Evolutionary conservation across 2,329 filamentous ascomycete genomes (phyloP), one percentile per base, ranked within the genome.

Genomic region (Diaporthe ilicicola): DNA sequence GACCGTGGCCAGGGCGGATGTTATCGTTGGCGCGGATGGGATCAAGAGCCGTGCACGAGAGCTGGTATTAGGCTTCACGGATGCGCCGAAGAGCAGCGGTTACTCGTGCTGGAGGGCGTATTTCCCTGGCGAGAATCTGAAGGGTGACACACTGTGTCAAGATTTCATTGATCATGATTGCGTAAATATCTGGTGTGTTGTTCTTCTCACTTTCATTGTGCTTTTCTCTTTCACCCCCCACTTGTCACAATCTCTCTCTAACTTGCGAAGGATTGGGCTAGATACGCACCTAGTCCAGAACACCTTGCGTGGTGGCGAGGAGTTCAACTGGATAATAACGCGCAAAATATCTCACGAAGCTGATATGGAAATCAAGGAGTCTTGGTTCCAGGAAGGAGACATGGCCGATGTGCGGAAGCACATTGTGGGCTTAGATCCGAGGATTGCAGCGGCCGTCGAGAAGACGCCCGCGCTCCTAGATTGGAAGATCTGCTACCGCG

Each of bases 401-500:
- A 82, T 84, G 76, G 78, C 82, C 22, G 81, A 83, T 37, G 83
- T 86, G 32, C 78, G 80, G 27, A 78, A 78, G 65, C 76, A 79
- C 17, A 78, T 81, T 1, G 72, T 74, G 53, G 77, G 79, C 64
- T 78, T 85, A 68, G 84, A 86, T 75, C 84, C 84, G 0, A 78
- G 80, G 24, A 84, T 87, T 54, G 80, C 80, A 24, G 82, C 82
- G 1, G 83, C 85, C 2, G 81, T 87, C n/a, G 77, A 80, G 37
- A 81, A 81, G 71, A 87, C 83, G 10, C 79, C 81, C 29, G 76
- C 78, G 3, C 83, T 84, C 27, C 80, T 88, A 1, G 85, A 87
- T 74, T 89, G 86, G 86, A 87, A 87, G 74, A 84, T 88, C 29
- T 85, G 86, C 54, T 88, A 86, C 72, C 82, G 86, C 50, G 85